Percentiles rank a stretch among this genome's conserved stretches.
phyloP scores from a whole-genome alignment of 192 early-diverging fungal species.

The Backusella morwellensis region DNA sequence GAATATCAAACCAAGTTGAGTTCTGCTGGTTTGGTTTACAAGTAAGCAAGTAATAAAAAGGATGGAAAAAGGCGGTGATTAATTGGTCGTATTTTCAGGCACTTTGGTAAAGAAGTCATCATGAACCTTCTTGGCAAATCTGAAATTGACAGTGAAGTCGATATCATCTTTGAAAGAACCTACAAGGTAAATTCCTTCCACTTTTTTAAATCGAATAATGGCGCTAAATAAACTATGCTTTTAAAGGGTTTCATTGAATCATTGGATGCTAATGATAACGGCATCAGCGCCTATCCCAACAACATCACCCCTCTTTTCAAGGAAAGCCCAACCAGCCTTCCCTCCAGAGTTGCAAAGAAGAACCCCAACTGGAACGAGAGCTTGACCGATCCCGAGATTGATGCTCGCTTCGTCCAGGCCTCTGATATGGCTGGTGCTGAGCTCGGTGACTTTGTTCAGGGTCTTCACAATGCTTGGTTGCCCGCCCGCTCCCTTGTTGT shows the following conservation, averaged over 20 bases:
- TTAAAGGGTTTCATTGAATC: conserved; percentile 67
- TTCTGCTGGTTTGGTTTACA: conserved; percentile 95
- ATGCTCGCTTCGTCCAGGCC: conserved; percentile 62
- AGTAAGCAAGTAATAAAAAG: conserved; percentile 40
- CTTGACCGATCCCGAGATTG: conserved; percentile 61
- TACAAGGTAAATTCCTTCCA: conserved; percentile 58
- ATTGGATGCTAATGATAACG: conserved; percentile 89
- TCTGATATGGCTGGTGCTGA: conserved; percentile 78
- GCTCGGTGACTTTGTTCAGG: conserved; percentile 65
- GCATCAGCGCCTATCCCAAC: conserved; percentile 83
- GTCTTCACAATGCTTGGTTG: conserved; percentile 78
- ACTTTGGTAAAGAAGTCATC: conserved; percentile 88
- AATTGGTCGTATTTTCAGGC: conserved; percentile 38
- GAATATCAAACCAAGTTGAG: conserved; percentile 84
- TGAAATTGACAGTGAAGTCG: conserved; percentile 52
- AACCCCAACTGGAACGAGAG: conserved; percentile 96
- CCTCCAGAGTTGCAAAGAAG: conserved; percentile 76
- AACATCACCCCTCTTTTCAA: conserved; percentile 79
- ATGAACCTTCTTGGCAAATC: conserved; percentile 50
- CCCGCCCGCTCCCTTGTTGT: conserved; percentile 87
- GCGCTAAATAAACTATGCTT: not conserved
- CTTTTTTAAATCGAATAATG: not conserved
- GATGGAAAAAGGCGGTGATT: not conserved
- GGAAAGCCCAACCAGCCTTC: conserved; percentile 73
- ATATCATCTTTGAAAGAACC: conserved; percentile 75